A percentile compares a stretch with the other conserved stretches of the same genome.
Conservation (phyloP, 2,329 filamentous ascomycete genomes). For the Ceratocystis ficicola region DNA sequence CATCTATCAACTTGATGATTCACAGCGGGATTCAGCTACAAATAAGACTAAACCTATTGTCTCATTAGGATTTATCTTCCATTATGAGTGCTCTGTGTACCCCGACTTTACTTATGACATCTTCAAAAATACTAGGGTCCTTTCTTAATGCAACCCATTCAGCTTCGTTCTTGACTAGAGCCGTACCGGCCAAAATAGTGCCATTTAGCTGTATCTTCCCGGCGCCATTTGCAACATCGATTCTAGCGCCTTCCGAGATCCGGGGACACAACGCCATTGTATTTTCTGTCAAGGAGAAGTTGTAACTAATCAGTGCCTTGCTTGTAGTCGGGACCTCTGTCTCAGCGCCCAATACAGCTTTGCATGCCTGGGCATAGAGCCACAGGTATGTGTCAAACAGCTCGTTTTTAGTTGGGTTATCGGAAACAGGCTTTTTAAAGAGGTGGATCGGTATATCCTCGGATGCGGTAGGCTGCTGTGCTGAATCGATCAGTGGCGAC, state of each 20-base stretch:
- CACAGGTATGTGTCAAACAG: constrained; percentile 36
- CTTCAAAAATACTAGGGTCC: constrained; percentile 25
- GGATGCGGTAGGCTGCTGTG: constrained; percentile 25
- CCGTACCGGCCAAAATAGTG: constrained; percentile 51
- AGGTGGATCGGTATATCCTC: constrained; percentile 34
- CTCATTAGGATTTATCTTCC: background rate
- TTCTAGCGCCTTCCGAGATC: constrained; percentile 37
- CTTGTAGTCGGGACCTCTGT: constrained; percentile 28
- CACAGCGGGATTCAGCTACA: too few relatives aligned
- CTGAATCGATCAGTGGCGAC: constrained; percentile 37
- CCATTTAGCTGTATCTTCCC: constrained; percentile 46
- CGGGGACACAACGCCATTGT: constrained; percentile 45
- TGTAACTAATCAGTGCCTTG: constrained; percentile 48
- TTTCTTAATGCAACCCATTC: constrained; percentile 45
- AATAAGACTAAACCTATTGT: too few relatives aligned
- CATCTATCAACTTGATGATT: too few relatives aligned
- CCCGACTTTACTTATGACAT: constrained; percentile 27
- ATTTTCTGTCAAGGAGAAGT: constrained; percentile 46
- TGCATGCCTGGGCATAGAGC: constrained; percentile 37
- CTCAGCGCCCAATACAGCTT: constrained; percentile 29
- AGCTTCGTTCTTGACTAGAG: constrained; percentile 46
- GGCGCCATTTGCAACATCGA: constrained; percentile 27
- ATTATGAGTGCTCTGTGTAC: constrained; percentile 19
- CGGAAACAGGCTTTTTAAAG: constrained; percentile 33
- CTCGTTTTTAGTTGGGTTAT: constrained; percentile 29